These are phyloP conservation scores for Alternaria sp. DNA, from an alignment of 2,329 filamentous ascomycete genomes.

Conservation along the genomic window DNA sequence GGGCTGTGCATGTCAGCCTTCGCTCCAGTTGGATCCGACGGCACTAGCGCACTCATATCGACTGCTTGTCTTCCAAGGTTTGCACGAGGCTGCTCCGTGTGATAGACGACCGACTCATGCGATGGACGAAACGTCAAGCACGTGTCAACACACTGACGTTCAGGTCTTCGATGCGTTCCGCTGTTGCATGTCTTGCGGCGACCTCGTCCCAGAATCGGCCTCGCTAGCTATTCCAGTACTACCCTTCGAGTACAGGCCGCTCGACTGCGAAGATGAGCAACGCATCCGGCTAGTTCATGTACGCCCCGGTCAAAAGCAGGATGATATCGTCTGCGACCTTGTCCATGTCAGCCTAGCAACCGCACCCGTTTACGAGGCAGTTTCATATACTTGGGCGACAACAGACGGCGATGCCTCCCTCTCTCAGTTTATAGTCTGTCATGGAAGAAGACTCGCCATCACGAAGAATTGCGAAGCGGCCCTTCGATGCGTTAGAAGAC, in stretches of 20 bases:
- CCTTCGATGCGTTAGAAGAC: not conserved
- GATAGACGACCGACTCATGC: not conserved
- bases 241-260: not conserved
- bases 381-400: not conserved
- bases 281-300: not conserved
- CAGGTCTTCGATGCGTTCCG: not conserved
- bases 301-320: not conserved
- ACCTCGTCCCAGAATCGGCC: fast-evolving
- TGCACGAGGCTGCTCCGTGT: not conserved
- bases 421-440: not conserved
- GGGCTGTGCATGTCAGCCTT: not conserved
- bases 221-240: not conserved
- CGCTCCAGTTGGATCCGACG: not conserved
- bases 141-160: not conserved
- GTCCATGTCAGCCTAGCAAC: not conserved
- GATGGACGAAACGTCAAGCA: not conserved
- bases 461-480: not conserved
- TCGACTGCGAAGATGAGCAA: not conserved
- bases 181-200: not conserved
- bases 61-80: not conserved
- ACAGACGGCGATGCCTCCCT: not conserved
- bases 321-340: not conserved
- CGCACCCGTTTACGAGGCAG: not conserved
- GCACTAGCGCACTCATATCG: not conserved
- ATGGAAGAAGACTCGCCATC: not conserved